A percentile compares a stretch with the other conserved stretches of the same genome.
phyloP scores from a whole-genome alignment of 345 rosid genomes.

The Acer yangbiense region DNA sequence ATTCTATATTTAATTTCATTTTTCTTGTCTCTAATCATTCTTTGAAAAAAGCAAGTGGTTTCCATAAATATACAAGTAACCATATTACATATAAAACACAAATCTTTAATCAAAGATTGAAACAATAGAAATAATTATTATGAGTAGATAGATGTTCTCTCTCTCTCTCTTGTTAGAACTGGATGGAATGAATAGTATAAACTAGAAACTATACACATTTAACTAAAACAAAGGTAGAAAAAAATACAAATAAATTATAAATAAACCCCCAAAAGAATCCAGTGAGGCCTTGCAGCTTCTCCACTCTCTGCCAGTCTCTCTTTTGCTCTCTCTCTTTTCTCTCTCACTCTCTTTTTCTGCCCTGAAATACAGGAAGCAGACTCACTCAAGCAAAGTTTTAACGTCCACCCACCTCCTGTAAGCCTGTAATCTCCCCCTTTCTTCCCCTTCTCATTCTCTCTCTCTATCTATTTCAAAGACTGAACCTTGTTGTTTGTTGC shows the following conservation, averaged over 20 bases:
- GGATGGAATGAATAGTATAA: too few relatives aligned
- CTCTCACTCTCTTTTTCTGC: slow-evolving; percentile 29
- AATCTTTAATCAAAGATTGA: background rate
- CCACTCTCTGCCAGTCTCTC: background rate
- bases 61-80: too few relatives aligned
- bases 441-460: slow-evolving; percentile 20
- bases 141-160: too few relatives aligned
- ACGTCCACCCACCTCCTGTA: slow-evolving; percentile 44
- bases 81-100: background rate
- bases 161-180: too few relatives aligned
- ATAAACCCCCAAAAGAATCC: slow-evolving; percentile 34
- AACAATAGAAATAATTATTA: too few relatives aligned
- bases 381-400: slow-evolving; percentile 30
- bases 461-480: slow-evolving; percentile 20
- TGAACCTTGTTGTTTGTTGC: slow-evolving; percentile 20
- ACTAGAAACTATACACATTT: background rate
- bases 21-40: too few relatives aligned
- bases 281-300: slow-evolving; percentile 30
- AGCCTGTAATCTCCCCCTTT: slow-evolving; percentile 2
- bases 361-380: slow-evolving; percentile 54
- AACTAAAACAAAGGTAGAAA: background rate
- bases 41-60: too few relatives aligned
- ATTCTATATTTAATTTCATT: too few relatives aligned
- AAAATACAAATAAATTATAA: slow-evolving; percentile 24
- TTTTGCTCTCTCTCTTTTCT: slow-evolving; percentile 10